phyloP scores from a whole-genome alignment of 495 filamentous ascomycete species.

The Penicillium pancosmium region DNA sequence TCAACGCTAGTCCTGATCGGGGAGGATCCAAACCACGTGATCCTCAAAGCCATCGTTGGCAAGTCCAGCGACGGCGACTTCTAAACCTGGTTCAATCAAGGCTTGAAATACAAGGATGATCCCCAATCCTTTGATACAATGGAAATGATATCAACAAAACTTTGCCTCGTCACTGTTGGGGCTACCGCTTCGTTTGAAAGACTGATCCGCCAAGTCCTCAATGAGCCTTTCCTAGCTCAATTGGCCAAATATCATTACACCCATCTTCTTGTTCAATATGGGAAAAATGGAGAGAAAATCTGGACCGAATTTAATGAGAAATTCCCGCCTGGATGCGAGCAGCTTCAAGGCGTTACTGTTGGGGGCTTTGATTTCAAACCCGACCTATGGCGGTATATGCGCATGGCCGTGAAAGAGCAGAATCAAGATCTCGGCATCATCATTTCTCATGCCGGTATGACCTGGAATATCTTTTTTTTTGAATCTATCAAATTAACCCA shows the following conservation, averaged over 20 bases:
- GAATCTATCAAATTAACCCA: background rate
- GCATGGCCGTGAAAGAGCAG: conserved; percentile 47
- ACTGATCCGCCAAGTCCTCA: conserved; percentile 68
- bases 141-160: conserved; percentile 34
- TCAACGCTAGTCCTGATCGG: background rate
- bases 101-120: background rate
- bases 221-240: conserved; percentile 58
- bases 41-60: background rate
- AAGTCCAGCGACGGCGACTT: background rate
- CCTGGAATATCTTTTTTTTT: background rate
- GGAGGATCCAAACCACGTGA: background rate
- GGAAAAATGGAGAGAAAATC: conserved; percentile 55
- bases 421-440: conserved; percentile 60
- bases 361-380: conserved; percentile 66
- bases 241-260: conserved; percentile 61
- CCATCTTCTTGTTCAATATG: conserved; percentile 75
- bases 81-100: background rate
- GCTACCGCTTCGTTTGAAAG: conserved; percentile 82
- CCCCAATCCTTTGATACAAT: background rate
- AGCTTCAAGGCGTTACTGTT: conserved; percentile 52
- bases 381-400: conserved; percentile 61
- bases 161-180: conserved; percentile 84
- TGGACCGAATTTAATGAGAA: conserved; percentile 41
- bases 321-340: conserved; percentile 15
- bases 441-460: conserved; percentile 83